phyloP scores from a whole-genome alignment of 2,329 filamentous ascomycete genomes.

The Alternaria gaisen region DNA sequence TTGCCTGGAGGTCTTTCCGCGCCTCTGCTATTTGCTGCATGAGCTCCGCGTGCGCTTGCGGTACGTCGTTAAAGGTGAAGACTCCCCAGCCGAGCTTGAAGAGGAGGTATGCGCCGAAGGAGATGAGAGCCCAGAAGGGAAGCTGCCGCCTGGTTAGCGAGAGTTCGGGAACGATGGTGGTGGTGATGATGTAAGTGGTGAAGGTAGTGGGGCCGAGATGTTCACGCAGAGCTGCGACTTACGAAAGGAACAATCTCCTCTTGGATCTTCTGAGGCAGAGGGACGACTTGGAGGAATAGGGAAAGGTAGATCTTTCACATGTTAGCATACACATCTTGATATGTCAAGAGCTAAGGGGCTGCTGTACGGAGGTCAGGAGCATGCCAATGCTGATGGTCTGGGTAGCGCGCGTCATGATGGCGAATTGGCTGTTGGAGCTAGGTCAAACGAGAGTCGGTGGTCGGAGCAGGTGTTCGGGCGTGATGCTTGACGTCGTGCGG shows the following conservation, averaged over 20 bases:
- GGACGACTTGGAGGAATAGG: constrained; percentile 83
- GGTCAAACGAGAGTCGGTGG: constrained; percentile 32
- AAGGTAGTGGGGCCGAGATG: neutral
- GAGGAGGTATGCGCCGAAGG: constrained; percentile 90
- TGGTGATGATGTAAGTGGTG: neutral
- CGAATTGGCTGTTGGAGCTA: constrained; percentile 8
- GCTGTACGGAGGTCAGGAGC: constrained; percentile 83
- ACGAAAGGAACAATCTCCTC: constrained; percentile 89
- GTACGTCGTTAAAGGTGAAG: constrained; percentile 95
- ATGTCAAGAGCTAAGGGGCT: constrained; percentile 14
- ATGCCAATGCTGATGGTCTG: constrained; percentile 90
- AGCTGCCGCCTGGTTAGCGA: constrained; percentile 64
- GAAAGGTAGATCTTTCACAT: constrained; percentile 82
- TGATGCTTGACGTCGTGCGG: constrained; percentile 25
- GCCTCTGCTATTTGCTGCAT: constrained; percentile 84
- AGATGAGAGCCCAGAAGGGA: constrained; percentile 90
- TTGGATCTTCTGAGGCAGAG: constrained; percentile 79
- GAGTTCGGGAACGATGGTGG: neutral
- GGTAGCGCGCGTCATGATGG: constrained; percentile 89
- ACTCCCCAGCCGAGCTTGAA: constrained; percentile 92
- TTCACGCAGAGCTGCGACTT: constrained; percentile 54
- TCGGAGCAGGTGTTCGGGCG: constrained; percentile 19
- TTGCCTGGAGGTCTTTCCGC: constrained; percentile 74
- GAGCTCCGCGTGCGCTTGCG: constrained; percentile 87
- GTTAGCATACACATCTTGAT: constrained; percentile 28